Evolutionary conservation across 164 flowering plant genomes (phyloP), one percentile per base, ranked within the genome.

Genomic region (Litsea cubeba): DNA sequence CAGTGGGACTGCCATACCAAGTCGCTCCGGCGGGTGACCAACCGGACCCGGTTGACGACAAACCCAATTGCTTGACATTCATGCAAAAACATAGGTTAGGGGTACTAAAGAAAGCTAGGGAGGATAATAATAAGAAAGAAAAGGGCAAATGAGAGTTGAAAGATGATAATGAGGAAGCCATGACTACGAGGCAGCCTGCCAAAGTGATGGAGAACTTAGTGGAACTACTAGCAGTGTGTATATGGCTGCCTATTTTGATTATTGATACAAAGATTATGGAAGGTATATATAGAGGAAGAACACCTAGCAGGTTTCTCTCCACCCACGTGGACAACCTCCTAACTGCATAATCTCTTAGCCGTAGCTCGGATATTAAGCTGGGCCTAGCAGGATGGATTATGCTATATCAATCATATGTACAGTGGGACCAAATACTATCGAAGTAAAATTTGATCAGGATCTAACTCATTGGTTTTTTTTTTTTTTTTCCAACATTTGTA

Each of bases 21-120:
- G 90, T 87, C 3, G 90, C 90, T 24, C 83, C 85, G 22, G 84
- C 90, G 5, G 84, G 12, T 2, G 79, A 78, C 90, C 90, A 87
- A 25, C 72, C 62, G 50, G 83, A 74, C 20, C 70, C 75, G 4
- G 70, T n/a, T 12, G 67, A 54, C 0, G 83, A 62, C 74, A 83
- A 71, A 71, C 71, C 79, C 8, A 77, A 40, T 2, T 57, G 75
- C 35, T 80, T 76, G n/a, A 76, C 54, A 40, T 65, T 66, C 24
- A 79, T 64, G 51, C 76, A 69, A 18, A 22, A 78, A 28, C 77
- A 77, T 3, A 76, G 30, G 50, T 82, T 24, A 25, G 70, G 69
- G 77, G 50, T 58, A 71, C 26, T 75, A 32, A 69, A 25, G 12
- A 75, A 22, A 50, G 72, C 32, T 7, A 76, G 71, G 5, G 71